Percentiles rank a stretch among this genome's conserved stretches.
Conservation (phyloP, 805 yeast species). For the Metschnikowia reukaufii region DNA sequence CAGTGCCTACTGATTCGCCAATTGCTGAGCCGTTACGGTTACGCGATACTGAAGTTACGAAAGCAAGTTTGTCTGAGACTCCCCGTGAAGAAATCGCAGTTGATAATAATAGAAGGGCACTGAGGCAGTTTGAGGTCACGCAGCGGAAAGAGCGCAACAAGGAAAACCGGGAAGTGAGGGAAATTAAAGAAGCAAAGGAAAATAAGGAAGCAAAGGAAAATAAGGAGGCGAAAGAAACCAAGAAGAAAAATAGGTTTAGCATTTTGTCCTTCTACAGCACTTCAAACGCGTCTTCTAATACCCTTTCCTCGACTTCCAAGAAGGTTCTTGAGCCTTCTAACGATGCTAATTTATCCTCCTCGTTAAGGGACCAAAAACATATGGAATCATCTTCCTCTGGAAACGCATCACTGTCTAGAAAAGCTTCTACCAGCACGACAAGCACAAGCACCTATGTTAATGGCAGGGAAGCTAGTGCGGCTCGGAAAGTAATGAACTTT, state of each 20-base stretch:
- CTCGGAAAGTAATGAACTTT: constrained; percentile 41
- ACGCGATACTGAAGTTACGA: neutral
- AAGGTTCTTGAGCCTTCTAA: constrained; percentile 29
- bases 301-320: constrained; percentile 17
- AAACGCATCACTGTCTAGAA: constrained; percentile 3
- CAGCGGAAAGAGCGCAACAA: constrained; percentile 10
- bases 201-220: too few species aligned
- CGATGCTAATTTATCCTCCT: constrained; percentile 9
- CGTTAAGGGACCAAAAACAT: constrained; percentile 23
- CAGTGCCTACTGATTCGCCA: constrained; percentile 19
- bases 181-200: too few species aligned
- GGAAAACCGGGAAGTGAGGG: constrained; percentile 29
- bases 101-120: constrained; percentile 2
- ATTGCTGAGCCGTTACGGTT: constrained; percentile 4
- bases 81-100: neutral
- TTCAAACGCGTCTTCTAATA: constrained; percentile 26
- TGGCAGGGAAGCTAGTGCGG: constrained; percentile 66
- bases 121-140: constrained; percentile 6
- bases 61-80: neutral
- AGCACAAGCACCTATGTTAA: constrained; percentile 26
- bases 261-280: constrained; percentile 43
- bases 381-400: constrained; percentile 32
- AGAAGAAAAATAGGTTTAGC: constrained; percentile 45
- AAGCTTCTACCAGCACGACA: constrained; percentile 16
- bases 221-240: constrained; percentile 23